phyloP scores from a whole-genome alignment of 805 yeast species.

The Metschnikowia koreensis region DNA sequence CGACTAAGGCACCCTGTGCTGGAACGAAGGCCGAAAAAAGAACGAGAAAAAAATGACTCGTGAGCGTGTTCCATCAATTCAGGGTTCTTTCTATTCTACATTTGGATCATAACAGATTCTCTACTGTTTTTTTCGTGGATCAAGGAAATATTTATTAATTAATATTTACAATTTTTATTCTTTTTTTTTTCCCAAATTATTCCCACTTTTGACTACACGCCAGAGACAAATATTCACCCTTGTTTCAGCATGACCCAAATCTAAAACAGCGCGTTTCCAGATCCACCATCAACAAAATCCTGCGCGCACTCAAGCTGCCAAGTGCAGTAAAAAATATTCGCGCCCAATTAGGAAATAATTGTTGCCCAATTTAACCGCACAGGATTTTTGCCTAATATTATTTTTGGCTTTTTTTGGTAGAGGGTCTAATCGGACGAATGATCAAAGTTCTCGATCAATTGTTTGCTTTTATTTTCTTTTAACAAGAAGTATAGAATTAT shows the following conservation, averaged over 20 bases:
- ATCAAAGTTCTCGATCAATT: too few relatives aligned
- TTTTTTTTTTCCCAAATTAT: neutral
- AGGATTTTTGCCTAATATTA: neutral
- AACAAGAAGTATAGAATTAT: too few relatives aligned
- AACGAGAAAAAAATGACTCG: neutral
- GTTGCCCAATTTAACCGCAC: neutral
- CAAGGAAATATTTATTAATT: neutral
- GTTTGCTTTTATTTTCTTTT: too few relatives aligned
- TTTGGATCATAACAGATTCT: too few relatives aligned
- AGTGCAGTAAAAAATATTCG: neutral
- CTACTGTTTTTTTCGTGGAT: neutral
- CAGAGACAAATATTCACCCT: neutral
- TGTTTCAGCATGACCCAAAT: neutral
- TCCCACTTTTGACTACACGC: neutral
- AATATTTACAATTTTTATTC: neutral
- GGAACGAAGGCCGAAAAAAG: neutral
- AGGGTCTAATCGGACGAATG: neutral
- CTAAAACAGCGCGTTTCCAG: neutral
- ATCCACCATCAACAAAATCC: neutral
- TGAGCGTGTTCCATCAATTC: neutral
- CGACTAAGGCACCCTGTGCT: constrained; percentile 1
- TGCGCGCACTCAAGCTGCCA: constrained; percentile 6
- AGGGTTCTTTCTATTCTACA: neutral
- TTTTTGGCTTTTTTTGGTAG: too few relatives aligned
- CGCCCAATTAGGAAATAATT: neutral